Conservation (phyloP, 495 filamentous ascomycete species). For the Hypoxylon cercidicola region DNA sequence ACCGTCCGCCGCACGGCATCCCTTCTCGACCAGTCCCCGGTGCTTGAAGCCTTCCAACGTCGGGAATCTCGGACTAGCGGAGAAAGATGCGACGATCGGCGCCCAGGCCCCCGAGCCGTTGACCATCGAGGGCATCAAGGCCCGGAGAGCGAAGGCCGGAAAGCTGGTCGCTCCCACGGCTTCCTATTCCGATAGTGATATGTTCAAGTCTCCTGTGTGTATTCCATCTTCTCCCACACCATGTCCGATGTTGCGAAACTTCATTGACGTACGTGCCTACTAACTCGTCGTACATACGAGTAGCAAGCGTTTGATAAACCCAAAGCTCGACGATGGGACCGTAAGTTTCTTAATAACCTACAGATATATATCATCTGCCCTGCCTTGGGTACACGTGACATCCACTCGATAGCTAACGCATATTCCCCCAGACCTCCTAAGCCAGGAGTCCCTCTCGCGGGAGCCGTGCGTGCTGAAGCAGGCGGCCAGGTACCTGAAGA, state of each 20-base stretch:
- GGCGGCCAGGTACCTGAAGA: conserved; percentile 76
- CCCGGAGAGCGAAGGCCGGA: conserved; percentile 72
- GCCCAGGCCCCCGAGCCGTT: conserved; percentile 64
- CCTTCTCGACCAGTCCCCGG: conserved; percentile 6
- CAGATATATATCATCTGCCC: no score
- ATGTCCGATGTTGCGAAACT: background rate
- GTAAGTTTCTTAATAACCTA: conserved; percentile 61
- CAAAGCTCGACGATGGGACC: conserved; percentile 84
- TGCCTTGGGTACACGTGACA: background rate
- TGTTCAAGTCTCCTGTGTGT: conserved; percentile 81
- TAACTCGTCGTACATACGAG: conserved; percentile 9
- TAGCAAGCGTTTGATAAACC: conserved; percentile 69
- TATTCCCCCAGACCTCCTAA: conserved; percentile 58
- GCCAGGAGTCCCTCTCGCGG: conserved; percentile 63
- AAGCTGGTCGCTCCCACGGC: conserved; percentile 79
- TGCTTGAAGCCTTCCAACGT: conserved; percentile 8
- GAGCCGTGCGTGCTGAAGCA: conserved; percentile 76
- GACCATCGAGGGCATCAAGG: conserved; percentile 75
- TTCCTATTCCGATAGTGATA: conserved; percentile 77
- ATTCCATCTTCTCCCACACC: background rate
- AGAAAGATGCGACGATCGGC: conserved; percentile 39
- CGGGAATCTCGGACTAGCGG: conserved; percentile 19
- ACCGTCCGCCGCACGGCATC: background rate
- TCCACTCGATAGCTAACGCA: conserved; percentile 22
- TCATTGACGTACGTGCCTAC: background rate